phyloP scores from a whole-genome alignment of 1,284 basidiomycete species.

The Inonotus obliquus region DNA sequence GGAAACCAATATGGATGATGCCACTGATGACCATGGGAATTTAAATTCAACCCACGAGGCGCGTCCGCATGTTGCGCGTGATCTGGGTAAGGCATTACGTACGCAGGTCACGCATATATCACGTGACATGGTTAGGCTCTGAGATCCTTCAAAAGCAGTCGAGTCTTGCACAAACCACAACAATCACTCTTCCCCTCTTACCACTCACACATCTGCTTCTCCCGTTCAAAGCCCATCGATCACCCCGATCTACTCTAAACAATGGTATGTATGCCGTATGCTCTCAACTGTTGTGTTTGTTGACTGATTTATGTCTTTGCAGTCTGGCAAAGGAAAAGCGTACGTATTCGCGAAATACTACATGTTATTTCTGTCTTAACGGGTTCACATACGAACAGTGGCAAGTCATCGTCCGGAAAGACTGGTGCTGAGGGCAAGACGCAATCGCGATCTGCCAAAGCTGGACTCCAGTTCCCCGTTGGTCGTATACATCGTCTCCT shows the following conservation, averaged over 20 bases:
- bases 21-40: background rate
- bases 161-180: background rate
- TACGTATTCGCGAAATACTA: background rate
- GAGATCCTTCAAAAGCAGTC: background rate
- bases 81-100: background rate
- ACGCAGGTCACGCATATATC: background rate
- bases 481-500: slow-evolving; percentile 84
- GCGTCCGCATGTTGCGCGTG: no score
- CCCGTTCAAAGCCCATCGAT: background rate
- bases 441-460: slow-evolving; percentile 72
- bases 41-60: no score
- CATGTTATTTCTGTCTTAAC: background rate
- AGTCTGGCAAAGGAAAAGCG: slow-evolving; percentile 24
- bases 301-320: background rate
- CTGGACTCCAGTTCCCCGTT: slow-evolving; percentile 82
- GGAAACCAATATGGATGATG: background rate
- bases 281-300: slow-evolving; percentile 11
- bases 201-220: slow-evolving; percentile 15
- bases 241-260: slow-evolving; percentile 8
- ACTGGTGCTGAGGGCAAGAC: slow-evolving; percentile 45
- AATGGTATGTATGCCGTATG: slow-evolving; percentile 20
- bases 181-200: slow-evolving; percentile 8
- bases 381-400: slow-evolving; percentile 29
- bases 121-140: slow-evolving; percentile 8
- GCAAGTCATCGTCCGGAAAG: slow-evolving; percentile 54